phyloP scores from a whole-genome alignment of 139 green algal genomes.

The Yamagishiella unicocca region DNA sequence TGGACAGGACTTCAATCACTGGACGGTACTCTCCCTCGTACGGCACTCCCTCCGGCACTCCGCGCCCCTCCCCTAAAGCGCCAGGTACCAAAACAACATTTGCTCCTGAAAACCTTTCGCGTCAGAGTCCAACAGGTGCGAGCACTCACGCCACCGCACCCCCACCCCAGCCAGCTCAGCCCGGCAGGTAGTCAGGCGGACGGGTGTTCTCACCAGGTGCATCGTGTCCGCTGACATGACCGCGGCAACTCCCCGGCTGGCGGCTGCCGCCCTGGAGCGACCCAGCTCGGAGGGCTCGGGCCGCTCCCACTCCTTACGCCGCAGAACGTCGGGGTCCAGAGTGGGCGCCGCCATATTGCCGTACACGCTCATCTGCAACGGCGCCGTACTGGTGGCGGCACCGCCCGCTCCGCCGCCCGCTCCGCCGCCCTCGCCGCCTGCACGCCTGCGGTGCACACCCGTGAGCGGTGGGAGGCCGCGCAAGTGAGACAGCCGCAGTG shows the following conservation, averaged over 20 bases:
- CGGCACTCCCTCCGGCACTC: too few relatives aligned
- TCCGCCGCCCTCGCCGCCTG: neutral
- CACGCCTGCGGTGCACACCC: too few relatives aligned
- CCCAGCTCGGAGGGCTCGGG: constrained; percentile 6
- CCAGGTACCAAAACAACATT: too few relatives aligned
- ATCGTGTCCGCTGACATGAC: neutral
- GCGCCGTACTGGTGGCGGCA: neutral
- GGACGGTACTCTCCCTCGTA: neutral
- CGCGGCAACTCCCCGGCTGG: neutral
- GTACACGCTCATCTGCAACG: constrained; percentile 13
- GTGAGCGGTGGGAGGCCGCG: too few relatives aligned
- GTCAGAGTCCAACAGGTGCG: too few relatives aligned
- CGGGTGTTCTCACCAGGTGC: neutral
- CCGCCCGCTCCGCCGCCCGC: neutral
- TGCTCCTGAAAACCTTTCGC: too few relatives aligned
- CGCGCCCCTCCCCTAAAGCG: too few relatives aligned
- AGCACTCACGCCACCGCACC: too few relatives aligned
- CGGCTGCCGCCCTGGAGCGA: neutral
- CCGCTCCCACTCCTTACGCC: constrained; percentile 20
- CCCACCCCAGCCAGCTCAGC: too few relatives aligned
- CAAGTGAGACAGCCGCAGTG: too few relatives aligned
- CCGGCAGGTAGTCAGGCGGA: too few relatives aligned
- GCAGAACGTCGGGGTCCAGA: neutral
- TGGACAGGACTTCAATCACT: neutral
- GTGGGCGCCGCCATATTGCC: neutral